These are phyloP conservation scores for Chytridium lagenaria DNA, from an alignment of 371 early-diverging fungal genomes.

Conservation along the genomic window DNA sequence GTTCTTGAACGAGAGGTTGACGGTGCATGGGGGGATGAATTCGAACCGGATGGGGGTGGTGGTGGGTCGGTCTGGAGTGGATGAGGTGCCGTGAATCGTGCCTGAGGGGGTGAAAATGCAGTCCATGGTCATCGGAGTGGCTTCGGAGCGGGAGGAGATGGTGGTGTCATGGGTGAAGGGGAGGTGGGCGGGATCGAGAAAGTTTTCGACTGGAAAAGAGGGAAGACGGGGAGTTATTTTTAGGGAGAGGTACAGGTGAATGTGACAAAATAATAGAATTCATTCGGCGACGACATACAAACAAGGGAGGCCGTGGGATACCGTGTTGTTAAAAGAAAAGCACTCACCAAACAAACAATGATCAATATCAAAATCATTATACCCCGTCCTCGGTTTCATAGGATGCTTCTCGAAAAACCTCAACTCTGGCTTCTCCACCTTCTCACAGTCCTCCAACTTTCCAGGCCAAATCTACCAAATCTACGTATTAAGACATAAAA, in stretches of 20 bases:
- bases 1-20: too few species aligned
- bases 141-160: conserved; percentile 30
- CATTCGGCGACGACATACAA: too few species aligned
- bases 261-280: too few species aligned
- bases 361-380: conserved; percentile 48
- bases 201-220: conserved; percentile 34
- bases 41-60: conserved; percentile 26
- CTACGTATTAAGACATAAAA: conserved; percentile 17
- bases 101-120: conserved; percentile 26
- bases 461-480: conserved; percentile 51
- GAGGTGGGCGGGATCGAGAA: conserved; percentile 43
- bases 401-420: too few species aligned
- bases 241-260: too few species aligned
- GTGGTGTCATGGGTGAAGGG: conserved; percentile 46
- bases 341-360: conserved; percentile 32
- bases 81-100: neutral
- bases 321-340: too few species aligned
- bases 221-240: too few species aligned
- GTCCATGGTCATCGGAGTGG: conserved; percentile 29
- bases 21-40: conserved; percentile 31
- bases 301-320: too few species aligned
- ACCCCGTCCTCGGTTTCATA: conserved; percentile 31
- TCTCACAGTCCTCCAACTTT: conserved; percentile 26
- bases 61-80: conserved; percentile 31
- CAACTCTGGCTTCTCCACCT: too few species aligned